Base-by-base conservation (phyloP, 495 filamentous ascomycete species). In the Hypoxylon rickii region DNA sequence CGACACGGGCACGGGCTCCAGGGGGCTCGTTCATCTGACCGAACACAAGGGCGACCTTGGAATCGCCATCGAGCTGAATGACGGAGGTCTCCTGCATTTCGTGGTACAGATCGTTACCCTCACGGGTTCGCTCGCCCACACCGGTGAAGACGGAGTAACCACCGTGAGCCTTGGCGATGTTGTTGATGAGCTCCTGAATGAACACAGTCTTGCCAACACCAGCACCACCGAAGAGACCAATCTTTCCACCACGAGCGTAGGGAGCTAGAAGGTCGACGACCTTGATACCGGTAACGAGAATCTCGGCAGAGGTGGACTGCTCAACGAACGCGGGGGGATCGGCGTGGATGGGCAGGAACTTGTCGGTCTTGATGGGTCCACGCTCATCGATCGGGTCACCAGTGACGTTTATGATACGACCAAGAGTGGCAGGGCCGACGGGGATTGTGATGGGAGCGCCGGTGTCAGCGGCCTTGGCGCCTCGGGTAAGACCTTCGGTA, bases 131-230 rank as follows among this genome's bases (percentile, higher is more conserved):
- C 89, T 98, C 94, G 70, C 94, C 94, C 78, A 98, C 94, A 91
- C 94, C 94, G 74, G 90, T 96, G 87, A 98, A 98, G 70, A 98
- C 95, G 63, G 94, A 98, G 89, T 95, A 98, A 93, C 94, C 94
- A 94, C 94, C 95, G 82, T 98, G 94, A 69, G 94, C 94, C 86
- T 98, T 98, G 80, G 94, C 94, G 71, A 98, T 97, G 86, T 98
- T 98, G 90, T 98, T 98, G 74, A 98, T 98, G 73, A 98, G 79
- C 82, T 98, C 94, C 85, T 98, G 94, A 76, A 98, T 98, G 84
- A 98, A 98, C 81, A 98, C 94, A 74, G 94, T 98, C 89, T 98
- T 98, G 79, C 94, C 94, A 83, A 98, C 94, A 94, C 94, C 94
- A 70, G 94, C 94, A 94, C 94, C 94, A 82, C 94, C 94, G 81